Conservation (phyloP, 2,329 filamentous ascomycete genomes). For the Fusarium napiforme region DNA sequence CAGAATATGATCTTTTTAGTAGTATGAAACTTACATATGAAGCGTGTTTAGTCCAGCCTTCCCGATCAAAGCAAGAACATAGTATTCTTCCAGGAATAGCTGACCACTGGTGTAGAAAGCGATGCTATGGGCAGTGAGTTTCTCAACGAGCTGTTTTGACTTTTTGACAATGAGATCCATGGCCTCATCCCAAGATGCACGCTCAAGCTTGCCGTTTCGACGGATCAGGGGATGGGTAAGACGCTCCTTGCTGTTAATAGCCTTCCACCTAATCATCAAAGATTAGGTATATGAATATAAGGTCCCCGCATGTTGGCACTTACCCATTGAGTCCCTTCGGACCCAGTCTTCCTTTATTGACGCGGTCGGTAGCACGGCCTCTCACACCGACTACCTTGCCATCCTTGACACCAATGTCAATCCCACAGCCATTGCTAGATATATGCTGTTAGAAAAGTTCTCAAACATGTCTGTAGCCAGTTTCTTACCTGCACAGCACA, state of each 20-base stretch:
- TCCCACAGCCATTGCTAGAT: background rate
- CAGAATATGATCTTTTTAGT: too few relatives aligned
- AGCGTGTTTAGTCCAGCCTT: background rate
- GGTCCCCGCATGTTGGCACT: too few relatives aligned
- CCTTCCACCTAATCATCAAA: background rate
- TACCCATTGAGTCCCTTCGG: background rate
- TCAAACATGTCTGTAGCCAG: background rate
- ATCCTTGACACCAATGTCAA: background rate
- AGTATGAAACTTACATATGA: background rate
- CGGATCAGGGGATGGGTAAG: background rate
- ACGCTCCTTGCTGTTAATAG: background rate
- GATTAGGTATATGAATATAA: too few relatives aligned
- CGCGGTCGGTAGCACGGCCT: background rate
- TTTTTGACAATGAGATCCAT: background rate
- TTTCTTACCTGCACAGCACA: background rate
- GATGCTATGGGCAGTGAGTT: background rate
- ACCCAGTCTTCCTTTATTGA: background rate
- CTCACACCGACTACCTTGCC: background rate
- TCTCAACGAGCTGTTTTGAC: background rate
- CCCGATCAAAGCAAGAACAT: background rate
- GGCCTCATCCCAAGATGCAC: background rate
- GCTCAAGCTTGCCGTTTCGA: background rate
- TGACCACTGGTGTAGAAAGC: background rate
- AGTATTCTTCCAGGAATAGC: background rate
- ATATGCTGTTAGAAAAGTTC: background rate